Evolutionary conservation across 169 alveolate genomes (phyloP).

Genomic region (Theileria luwenshuni): DNA sequence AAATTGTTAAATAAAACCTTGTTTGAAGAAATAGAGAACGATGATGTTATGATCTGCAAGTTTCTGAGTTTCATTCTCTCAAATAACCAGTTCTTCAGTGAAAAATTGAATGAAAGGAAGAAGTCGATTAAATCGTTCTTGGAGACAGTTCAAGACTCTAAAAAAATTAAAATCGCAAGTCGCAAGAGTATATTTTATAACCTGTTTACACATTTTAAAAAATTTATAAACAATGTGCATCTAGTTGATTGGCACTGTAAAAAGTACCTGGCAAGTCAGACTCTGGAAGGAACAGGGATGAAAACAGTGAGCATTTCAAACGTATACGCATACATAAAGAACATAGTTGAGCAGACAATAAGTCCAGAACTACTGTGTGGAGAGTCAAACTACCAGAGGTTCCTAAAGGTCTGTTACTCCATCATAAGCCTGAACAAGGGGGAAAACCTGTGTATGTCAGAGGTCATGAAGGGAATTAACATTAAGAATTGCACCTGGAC

Average conservation of each 20-base stretch:
- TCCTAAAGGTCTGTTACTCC: constrained; percentile 36
- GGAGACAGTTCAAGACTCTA: background rate
- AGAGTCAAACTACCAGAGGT: constrained; percentile 16
- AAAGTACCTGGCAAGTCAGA: background rate
- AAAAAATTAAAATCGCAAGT: background rate
- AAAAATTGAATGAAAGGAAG: constrained; percentile 17
- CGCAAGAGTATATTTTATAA: constrained; percentile 16
- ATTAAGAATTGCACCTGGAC: constrained; percentile 51
- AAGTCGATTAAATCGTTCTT: constrained; percentile 15
- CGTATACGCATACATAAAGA: constrained; percentile 22
- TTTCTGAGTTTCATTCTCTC: constrained; percentile 18
- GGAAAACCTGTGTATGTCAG: constrained; percentile 52
- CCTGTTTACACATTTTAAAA: constrained; percentile 20
- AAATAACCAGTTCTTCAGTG: constrained; percentile 14
- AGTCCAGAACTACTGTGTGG: constrained; percentile 49
- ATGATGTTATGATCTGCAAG: constrained; percentile 7
- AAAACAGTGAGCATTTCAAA: constrained; percentile 1
- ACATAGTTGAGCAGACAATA: constrained; percentile 17
- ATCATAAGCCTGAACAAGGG: constrained; percentile 58
- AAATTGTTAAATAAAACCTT: background rate
- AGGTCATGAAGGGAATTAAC: constrained; percentile 50
- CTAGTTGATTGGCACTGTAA: constrained; percentile 12
- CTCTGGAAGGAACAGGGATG: constrained; percentile 16
- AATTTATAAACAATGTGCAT: constrained; percentile 10
- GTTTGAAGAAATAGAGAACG: background rate